Base-by-base conservation (phyloP, 2,329 filamentous ascomycete genomes). In the Colletotrichum scovillei region DNA sequence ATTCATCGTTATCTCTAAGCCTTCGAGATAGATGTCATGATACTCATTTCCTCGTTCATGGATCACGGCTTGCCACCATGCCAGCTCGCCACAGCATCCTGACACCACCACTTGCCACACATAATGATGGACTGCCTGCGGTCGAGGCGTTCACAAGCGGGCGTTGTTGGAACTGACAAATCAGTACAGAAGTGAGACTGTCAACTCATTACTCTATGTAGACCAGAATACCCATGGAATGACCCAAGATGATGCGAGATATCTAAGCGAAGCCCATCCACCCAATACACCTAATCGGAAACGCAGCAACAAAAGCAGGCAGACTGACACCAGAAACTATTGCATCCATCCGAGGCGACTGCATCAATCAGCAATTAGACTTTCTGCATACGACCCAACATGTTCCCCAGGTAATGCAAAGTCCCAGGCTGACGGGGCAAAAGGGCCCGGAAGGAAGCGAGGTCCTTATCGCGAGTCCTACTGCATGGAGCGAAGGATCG, bases 401-500 rank as follows among this genome's bases (percentile, higher is more conserved):
- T 22, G 14, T 35, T 22, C 12, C 59, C 16, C 22, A 52, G 63
- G 19, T 52, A 30, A 7, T 12, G 28, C n/a, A 14, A 38, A 46
- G n/a, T 9, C 9, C 35, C 63, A 57, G 35, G 14, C 57, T 35
- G 49, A 19, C 60, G 67, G 71, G 12, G 8, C 28, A 62, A 57
- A 52, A 8, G 46, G 30, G 6, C 60, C 59, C 16, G 3, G n/a
- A 8, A 9, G n/a, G 26, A 16, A 24, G 19, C 19, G n/a, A 22
- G 24, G n/a, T 30, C 14, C 59, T 66, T 52, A 66, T 60, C 57
- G 12, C n/a, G 16, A 32, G 8, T 8, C 28, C 24, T 38, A 52
- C 46, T 64, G 56, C 52, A 74, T 70, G 28, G 38, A 58, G 9
- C 26, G 30, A 11, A 71, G 70, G 42, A 75, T 72, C n/a, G 57